A percentile compares a stretch with the other conserved stretches of the same genome.
Evolutionary conservation across 2,329 filamentous ascomycete genomes (phyloP).

Genomic region (Colletotrichum tanaceti): DNA sequence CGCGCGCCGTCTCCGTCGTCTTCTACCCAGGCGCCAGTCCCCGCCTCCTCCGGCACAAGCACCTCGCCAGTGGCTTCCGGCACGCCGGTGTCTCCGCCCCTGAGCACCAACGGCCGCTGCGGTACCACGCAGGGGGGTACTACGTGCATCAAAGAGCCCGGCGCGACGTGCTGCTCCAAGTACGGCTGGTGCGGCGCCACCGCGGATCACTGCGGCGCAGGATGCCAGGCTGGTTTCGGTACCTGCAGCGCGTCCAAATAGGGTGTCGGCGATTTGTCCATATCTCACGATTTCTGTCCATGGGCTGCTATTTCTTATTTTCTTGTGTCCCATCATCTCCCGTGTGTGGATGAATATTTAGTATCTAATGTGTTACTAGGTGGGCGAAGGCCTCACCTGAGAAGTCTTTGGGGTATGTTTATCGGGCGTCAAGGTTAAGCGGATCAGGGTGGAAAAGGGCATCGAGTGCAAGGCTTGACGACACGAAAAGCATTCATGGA

Average conservation of each 20-base stretch:
- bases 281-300: not conserved
- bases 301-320: too few species aligned
- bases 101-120: slow-evolving; percentile 45
- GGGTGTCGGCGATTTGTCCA: not conserved
- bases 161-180: slow-evolving; percentile 41
- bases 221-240: slow-evolving; percentile 37
- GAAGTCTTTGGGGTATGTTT: not conserved
- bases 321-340: not conserved
- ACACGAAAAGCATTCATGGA: not conserved
- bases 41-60: slow-evolving; percentile 13
- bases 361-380: slow-evolving; percentile 29
- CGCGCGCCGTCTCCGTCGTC: slow-evolving; percentile 9
- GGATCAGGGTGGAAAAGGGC: not conserved
- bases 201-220: slow-evolving; percentile 41
- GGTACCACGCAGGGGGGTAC: slow-evolving; percentile 42
- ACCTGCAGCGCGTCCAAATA: slow-evolving; percentile 30
- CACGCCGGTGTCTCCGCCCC: slow-evolving; percentile 18
- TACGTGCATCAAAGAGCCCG: slow-evolving; percentile 42
- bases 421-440: slow-evolving; percentile 1
- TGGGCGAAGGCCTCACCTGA: too few species aligned
- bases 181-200: slow-evolving; percentile 43
- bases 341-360: slow-evolving; percentile 11
- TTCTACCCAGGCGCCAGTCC: not conserved
- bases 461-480: not conserved
- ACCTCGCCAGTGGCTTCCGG: slow-evolving; percentile 8